Evolutionary conservation across 441 rosid genomes (phyloP), one percentile per base, ranked within the genome.

Genomic region (Biscutella auriculata): DNA sequence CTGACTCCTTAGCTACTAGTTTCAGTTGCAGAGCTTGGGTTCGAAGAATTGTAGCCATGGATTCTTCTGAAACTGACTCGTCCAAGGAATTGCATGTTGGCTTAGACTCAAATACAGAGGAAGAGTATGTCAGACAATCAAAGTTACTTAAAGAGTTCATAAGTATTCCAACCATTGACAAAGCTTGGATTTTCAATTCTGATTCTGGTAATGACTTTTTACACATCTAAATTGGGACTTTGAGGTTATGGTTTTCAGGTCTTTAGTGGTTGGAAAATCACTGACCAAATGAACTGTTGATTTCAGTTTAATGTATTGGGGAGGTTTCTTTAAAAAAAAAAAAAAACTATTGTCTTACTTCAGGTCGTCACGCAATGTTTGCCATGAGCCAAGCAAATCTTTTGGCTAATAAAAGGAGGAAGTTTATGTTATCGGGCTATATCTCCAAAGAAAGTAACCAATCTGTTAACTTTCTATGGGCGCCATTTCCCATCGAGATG

Each of bases 401-500:
- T 55, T 63, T 83, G 75, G 95, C 84, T 30, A 87, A 89, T 64
- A 87, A 85, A 78, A 76, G 30, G 73, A 83, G 75, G 58, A 83
- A 82, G 57, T 83, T 63, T 59, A 70, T 77, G 68, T 66, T 79
- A 48, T 79, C 90, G 8, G 64, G 87, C 32, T 81, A 60, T 64
- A 75, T 93, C 37, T 72, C 69, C 1, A 76, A 73, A 32, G 83
- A 67, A 37, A 73, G 66, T 68, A 44, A 52, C 36, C 62, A 73
- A 62, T 66, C 80, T 28, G 70, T 78, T 7, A 71, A 65, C 53
- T 79, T 93, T 69, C 79, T 77, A 29, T 93, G 98, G 97, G 69
- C 85, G 8, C 81, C 92, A 8, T 93, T 93, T 76, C 95, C 98
- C 32, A 47, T 85, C 8, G 97, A 93, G 81, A 79, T 83, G 95